Base-by-base conservation (phyloP, 495 filamentous ascomycete genomes). In the Evernia prunastri region DNA sequence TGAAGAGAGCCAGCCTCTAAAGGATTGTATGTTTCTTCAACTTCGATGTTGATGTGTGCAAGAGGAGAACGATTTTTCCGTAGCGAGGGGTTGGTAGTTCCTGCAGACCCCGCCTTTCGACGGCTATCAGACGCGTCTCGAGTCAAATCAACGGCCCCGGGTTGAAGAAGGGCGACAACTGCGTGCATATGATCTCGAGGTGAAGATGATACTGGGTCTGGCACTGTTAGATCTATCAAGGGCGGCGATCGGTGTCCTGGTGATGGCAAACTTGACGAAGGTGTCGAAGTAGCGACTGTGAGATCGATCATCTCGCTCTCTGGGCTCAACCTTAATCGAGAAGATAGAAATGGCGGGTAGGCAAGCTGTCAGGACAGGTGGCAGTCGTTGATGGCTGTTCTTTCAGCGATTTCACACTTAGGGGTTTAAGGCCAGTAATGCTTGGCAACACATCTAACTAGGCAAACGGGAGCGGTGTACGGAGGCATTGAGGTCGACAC, bases 141-240 rank as follows among this genome's bases (percentile, higher is more conserved):
- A 20, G 43, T 53, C 25, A 51, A 43, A 23, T 53, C 43, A 25
- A 51, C 27, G 35, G 31, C n/a, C 4, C n/a, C 31, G 17, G 59
- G 59, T 23, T 31, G 45, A 53, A 61, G 17, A 27, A 61, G 43
- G 23, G 47, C 43, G 33, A 61, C 18, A 51, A 61, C 45, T 20
- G 45, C 27, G 39, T 61, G 59, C 59, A 61, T 61, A 12, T 61
- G 59, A 18, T 61, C 59, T 36, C 35, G 43, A 23, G 45, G 6
- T 39, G 43, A 27, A n/a, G 4, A 36, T 18, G 40, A 7, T 45
- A 17, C 29, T 31, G 31, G 9, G 8, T 59, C 37, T 18, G 45
- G 51, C 13, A 37, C 4, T 23, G 59, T 61, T 18, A 61, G n/a
- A 39, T 61, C 59, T 39, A 53, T 29, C 29, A 40, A n/a, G n/a